Base-by-base conservation (phyloP, 2,329 filamentous ascomycete genomes). In the Juglanconis oblonga region DNA sequence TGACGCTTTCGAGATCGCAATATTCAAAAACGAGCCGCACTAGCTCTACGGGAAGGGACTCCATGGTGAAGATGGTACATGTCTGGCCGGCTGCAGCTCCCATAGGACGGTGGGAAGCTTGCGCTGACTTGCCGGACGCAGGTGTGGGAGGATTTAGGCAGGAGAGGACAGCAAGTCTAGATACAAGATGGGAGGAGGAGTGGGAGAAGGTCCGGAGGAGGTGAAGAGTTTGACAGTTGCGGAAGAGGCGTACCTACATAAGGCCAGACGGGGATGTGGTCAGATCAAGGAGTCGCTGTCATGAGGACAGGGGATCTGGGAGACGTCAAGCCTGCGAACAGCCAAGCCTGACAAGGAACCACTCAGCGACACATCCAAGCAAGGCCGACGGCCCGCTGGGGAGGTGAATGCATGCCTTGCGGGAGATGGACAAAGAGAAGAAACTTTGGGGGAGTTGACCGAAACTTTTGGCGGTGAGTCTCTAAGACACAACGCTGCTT, bases 1-100 rank as follows among this genome's bases (percentile, higher is more conserved):
- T 72, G 44, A 79, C 74, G 17, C 77, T 72, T 17, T 69, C 59
- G 5, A 67, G 62, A 59, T 77, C 72, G 64, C 79, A 78, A 63
- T 73, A 71, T 55, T 69, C 68, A 61, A 77, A 79, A 62, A 82
- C 74, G 67, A 76, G 71, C 67, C 73, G 68, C 52, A 79, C 65
- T 48, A 79, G 71, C 69, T 79, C 75, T 51, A 71, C 68, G 2
- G 76, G 76, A 54, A 78, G 64, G 38, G 62, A 64, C 53, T 64
- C 62, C 62, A 64, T 64, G 55, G n/a, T 59, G 58, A 36, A 50
- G 38, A 55, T 44, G 54, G 59, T 57, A 54, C 61, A 59, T 63
- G 54, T 54, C 61, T 57, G 55, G 55, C 47, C 47, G 55, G 59
- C 52, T 17, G 44, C 38, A 62, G 59, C 55, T 62, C 59, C 47